Evolutionary conservation across 1,284 basidiomycete genomes (phyloP), one percentile per base, ranked within the genome.

Genomic region (Coniophora puteana): DNA sequence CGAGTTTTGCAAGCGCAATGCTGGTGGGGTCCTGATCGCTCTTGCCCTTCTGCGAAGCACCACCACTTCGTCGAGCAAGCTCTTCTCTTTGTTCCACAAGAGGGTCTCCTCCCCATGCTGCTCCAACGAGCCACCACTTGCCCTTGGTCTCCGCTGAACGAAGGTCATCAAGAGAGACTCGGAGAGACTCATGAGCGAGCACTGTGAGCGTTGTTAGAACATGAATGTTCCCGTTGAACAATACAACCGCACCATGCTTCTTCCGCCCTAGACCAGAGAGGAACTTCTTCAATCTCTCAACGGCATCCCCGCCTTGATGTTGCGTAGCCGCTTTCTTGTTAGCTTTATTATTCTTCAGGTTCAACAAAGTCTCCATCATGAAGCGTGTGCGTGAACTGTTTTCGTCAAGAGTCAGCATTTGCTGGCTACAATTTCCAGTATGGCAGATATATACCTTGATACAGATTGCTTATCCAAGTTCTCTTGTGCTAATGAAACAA

Each of bases 101-200:
- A 3, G 92, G 91, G 55, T 98, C 86, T 1, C 95, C 95, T 21
- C 79, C 78, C 95, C 95, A 99, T 1, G 91, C 95, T 1, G 95
- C 92, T 20, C 95, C 96, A 26, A 98, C 90, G 2, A 98, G 73
- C 96, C 96, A 99, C 96, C 96, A 99, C 66, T 95, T 96, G 3
- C 96, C 96, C 55, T 84, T 89, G 22, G 77, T 87, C 42, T 90
- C 83, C 0, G 93, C 88, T 1, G 83, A 79, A 44, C 81, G 84
- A 8, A 99, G 72, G 61, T 99, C 95, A n/a, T 77, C 70, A 16
- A 98, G 69, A 0, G 83, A 81, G 1, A 94, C 80, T 2, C 91
- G 84, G 7, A 96, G 71, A 0, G 92, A 83, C 41, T 96, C 93
- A 50, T 90, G 81, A 0, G 83, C 77, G 44, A 84, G 68, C 3